Base-by-base conservation (phyloP, 1,284 basidiomycete genomes). In the Crepidotus sp. region DNA sequence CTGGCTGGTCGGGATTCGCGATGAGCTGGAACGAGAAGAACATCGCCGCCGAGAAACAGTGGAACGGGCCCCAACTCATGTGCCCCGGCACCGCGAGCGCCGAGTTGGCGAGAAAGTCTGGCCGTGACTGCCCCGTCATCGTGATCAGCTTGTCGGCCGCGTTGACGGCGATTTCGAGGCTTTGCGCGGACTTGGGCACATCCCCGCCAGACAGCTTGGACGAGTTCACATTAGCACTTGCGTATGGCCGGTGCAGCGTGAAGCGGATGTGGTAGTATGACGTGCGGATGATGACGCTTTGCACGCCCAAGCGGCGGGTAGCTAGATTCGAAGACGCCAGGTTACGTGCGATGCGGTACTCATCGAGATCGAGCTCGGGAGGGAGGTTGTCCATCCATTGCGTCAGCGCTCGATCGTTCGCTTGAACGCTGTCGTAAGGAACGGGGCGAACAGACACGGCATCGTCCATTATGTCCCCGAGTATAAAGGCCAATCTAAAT, bases 11-110 rank as follows among this genome's bases (percentile, higher is more conserved):
- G 36, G 84, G 81, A 55, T 82, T 77, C 37, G 77, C 74, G 55
- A 87, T 81, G 30, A 87, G 71, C 57, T 87, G 83, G 65, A 87
- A 86, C 14, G 80, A 83, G 71, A 87, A 87, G 64, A 87, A 87
- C 80, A 88, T 87, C 40, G 82, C 82, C 10, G 84, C 83, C 36
- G 80, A 81, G 67, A 88, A 88, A 53, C 79, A 76, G 59, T 88
- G 84, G 64, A 83, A 81, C 0, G 82, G 80, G 3, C 77, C 80
- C 83, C 84, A 86, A 56, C 77, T 80, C 74, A 87, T 78, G 61
- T 88, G 84, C 2, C 81, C 83, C 29, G 82, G 81, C 6, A 85
- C 81, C 4, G 79, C 73, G 51, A 83, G 65, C 7, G 77, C 73
- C 8, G 74, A 71, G 49, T 79, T 82, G 21, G 74, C 21, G 36